Evolutionary conservation across 2,329 filamentous ascomycete genomes (phyloP).

Genomic region (Mollisiaceae sp.): DNA sequence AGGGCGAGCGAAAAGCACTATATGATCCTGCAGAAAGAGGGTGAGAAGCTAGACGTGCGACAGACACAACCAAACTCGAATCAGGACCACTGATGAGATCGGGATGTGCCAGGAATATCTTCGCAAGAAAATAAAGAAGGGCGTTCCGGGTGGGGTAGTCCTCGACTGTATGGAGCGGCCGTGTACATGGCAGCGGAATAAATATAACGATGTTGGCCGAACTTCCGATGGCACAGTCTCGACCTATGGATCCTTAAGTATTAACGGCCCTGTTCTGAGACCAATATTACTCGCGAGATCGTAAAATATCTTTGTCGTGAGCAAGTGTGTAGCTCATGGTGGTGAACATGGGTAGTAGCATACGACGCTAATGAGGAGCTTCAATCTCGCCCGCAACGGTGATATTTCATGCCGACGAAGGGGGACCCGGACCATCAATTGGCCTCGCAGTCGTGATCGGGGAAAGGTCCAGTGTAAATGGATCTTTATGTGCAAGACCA

Average conservation of each 20-base stretch:
- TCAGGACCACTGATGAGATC: not conserved
- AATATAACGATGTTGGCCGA: not conserved
- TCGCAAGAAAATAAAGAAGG: not conserved
- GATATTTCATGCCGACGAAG: not conserved
- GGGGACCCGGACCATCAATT: not conserved
- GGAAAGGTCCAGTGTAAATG: not conserved
- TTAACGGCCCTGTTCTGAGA: not conserved
- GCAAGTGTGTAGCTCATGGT: not conserved
- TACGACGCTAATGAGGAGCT: not conserved
- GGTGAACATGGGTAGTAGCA: not conserved
- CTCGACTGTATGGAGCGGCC: not conserved
- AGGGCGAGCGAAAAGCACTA: not conserved
- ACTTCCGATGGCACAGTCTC: not conserved
- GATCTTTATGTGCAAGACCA: not conserved
- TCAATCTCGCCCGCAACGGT: not conserved
- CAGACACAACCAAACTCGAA: not conserved
- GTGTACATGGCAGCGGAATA: not conserved
- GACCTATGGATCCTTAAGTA: not conserved
- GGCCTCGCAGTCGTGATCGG: not conserved
- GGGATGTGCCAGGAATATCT: not conserved
- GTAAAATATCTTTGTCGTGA: not conserved
- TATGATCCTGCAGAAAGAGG: not conserved
- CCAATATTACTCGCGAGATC: not conserved
- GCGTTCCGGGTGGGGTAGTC: not conserved
- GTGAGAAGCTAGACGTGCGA: not conserved